A percentile compares a stretch with the other conserved stretches of the same genome.
Conservation (phyloP, 441 rosid genomes). For the Flueggea neowawraea region DNA sequence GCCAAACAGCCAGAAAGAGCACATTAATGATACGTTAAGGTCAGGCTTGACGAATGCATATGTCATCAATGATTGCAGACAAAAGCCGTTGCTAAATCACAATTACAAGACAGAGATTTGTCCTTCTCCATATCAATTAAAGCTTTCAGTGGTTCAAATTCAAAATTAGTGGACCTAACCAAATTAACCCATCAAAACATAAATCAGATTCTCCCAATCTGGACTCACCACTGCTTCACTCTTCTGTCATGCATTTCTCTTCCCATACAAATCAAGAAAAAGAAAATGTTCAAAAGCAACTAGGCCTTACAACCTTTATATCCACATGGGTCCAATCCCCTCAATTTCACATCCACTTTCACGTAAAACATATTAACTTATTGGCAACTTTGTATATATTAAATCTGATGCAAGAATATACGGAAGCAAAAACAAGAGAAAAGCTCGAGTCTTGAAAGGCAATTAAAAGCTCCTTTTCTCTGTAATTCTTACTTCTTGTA, state of each 20-base stretch:
- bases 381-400: background rate
- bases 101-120: slow-evolving; percentile 2
- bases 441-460: too few species aligned
- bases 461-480: too few species aligned
- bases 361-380: background rate
- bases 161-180: slow-evolving; percentile 10
- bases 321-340: slow-evolving; percentile 15
- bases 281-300: background rate
- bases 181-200: background rate
- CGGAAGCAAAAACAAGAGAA: background rate
- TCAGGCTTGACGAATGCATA: background rate
- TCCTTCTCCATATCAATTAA: background rate
- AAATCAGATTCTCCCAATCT: background rate
- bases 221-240: background rate
- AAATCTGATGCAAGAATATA: background rate
- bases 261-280: background rate
- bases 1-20: too few species aligned
- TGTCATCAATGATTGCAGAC: slow-evolving; percentile 16
- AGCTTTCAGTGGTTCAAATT: slow-evolving; percentile 14
- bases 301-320: slow-evolving; percentile 31
- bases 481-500: too few species aligned
- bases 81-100: slow-evolving; percentile 29
- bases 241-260: background rate
- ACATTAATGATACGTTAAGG: background rate
- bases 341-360: background rate